Percentiles rank a stretch among this genome's conserved stretches.
These are phyloP conservation scores for Rhizoclosmatium sp. DNA, from an alignment of 192 early-diverging fungal genomes.

Conservation along the genomic window DNA sequence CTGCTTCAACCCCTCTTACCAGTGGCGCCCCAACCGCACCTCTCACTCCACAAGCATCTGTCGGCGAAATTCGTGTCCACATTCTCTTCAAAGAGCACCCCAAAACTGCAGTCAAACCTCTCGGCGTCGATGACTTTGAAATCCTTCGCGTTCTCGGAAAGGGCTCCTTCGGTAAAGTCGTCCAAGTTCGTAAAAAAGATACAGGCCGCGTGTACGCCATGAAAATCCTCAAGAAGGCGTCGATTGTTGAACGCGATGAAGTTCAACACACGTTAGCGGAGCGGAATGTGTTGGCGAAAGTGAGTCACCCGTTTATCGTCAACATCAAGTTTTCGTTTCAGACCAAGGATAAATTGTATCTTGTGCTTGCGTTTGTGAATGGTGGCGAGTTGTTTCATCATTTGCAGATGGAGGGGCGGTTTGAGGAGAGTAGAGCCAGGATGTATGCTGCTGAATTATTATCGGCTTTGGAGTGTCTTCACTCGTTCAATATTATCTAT, in stretches of 20 bases:
- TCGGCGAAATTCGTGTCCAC: constrained; percentile 35
- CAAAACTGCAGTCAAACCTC: constrained; percentile 13
- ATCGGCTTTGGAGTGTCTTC: constrained; percentile 89
- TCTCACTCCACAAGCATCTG: constrained; percentile 2
- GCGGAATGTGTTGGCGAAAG: constrained; percentile 81
- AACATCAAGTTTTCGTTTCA: constrained; percentile 92
- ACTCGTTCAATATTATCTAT: constrained; percentile 88
- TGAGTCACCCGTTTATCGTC: constrained; percentile 87
- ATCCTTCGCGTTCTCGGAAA: constrained; percentile 60
- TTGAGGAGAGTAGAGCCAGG: constrained; percentile 71
- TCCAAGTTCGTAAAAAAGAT: constrained; percentile 56
- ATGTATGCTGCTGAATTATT: constrained; percentile 93
- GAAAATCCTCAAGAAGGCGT: constrained; percentile 90
- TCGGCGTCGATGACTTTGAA: constrained; percentile 60
- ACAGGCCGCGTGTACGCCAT: constrained; percentile 80
- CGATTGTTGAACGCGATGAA: constrained; percentile 96
- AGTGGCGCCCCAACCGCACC: constrained; percentile 19
- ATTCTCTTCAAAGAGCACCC: constrained; percentile 36
- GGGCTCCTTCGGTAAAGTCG: constrained; percentile 69
- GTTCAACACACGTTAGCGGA: constrained; percentile 89
- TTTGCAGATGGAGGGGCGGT: constrained; percentile 52
- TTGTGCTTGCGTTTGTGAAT: constrained; percentile 92
- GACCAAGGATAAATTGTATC: constrained; percentile 85
- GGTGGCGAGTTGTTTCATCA: constrained; percentile 63
- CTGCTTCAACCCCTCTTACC: constrained; percentile 12